Evolutionary conservation across 305 asterid species (phyloP).

Genomic region (Solanum aculeatissimum): DNA sequence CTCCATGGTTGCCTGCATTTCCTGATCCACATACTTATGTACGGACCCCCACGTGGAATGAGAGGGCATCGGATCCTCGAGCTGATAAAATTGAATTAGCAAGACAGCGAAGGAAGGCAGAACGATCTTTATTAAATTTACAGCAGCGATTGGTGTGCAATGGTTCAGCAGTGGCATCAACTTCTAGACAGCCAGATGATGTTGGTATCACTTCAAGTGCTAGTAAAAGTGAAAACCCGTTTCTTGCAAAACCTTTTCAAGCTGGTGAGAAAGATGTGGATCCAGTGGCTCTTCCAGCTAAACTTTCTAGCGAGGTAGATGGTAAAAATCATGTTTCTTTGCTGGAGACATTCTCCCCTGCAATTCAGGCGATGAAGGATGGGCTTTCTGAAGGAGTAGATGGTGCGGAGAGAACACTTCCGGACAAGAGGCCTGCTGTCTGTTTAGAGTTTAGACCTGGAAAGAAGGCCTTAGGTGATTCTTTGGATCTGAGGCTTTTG

Average conservation of each 20-base stretch:
- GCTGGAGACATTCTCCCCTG: slow-evolving; percentile 40
- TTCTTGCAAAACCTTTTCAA: slow-evolving; percentile 32
- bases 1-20: slow-evolving; percentile 94
- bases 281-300: slow-evolving; percentile 29
- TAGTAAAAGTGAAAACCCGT: slow-evolving; percentile 29
- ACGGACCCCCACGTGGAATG: slow-evolving; percentile 81
- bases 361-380: slow-evolving; percentile 35
- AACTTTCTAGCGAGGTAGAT: slow-evolving; percentile 13
- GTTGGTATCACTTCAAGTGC: slow-evolving; percentile 12
- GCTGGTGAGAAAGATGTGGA: slow-evolving; percentile 43
- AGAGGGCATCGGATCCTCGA: slow-evolving; percentile 78
- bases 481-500: slow-evolving; percentile 73
- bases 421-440: slow-evolving; percentile 54
- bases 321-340: slow-evolving; percentile 13
- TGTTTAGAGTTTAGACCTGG: slow-evolving; percentile 67
- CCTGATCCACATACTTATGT: slow-evolving; percentile 92
- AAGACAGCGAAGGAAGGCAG: slow-evolving; percentile 90
- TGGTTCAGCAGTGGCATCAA: slow-evolving; percentile 36
- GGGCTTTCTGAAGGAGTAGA: slow-evolving; percentile 41
- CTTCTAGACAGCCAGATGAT: slow-evolving; percentile 22
- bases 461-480: slow-evolving; percentile 65
- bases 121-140: slow-evolving; percentile 81
- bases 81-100: slow-evolving; percentile 87
- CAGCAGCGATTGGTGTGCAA: slow-evolving; percentile 70
- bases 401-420: slow-evolving; percentile 37